Base-by-base conservation (phyloP, 805 yeast genomes). In the Saccharomyces kudriavzevii region DNA sequence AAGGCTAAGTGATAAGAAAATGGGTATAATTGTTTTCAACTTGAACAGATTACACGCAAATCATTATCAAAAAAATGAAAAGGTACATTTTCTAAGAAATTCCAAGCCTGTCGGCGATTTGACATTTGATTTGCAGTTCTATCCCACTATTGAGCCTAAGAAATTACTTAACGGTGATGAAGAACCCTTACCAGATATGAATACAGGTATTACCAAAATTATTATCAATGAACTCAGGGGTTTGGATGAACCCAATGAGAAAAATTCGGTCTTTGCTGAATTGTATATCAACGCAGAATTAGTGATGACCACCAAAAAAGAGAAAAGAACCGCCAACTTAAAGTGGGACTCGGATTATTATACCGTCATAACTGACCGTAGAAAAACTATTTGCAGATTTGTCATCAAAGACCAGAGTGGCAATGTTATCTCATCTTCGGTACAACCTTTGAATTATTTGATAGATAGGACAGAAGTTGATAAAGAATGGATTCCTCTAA, bases 151-250 rank as follows among this genome's bases (percentile, higher is more conserved):
- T 53, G 72, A 72, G 52, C 67, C 70, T 77, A 80, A 69, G 76
- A 81, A 52, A 69, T 75, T 58, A 72, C 78, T 87, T 1, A 96
- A 90, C 68, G 96, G 96, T 48, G 86, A 91, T 2, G 75, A 78
- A 52, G 83, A 82, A 57, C 89, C 95, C 43, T 87, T 94, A 43
- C 96, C 96, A 47, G 96, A 89, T 58, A 79, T 88, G 67, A 91
- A 90, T 71, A 89, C 97, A n/a, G 98, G 98, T 76, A 83, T 94
- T 59, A 81, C 84, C 25, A 77, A 82, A 62, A 73, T 67, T n/a
- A 49, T 47, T 24, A 49, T 91, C 60, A 84, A 82, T 55, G 64
- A 61, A 28, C 60, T 60, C 30, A 47, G 58, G 25, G 66, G 60
- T 17, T 52, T 68, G 45, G 62, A 58, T 30, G 74, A 71, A 28